A percentile compares a stretch with the other conserved stretches of the same genome.
phyloP scores from a whole-genome alignment of 2,329 filamentous ascomycete species.

The Botrytis fragariae region DNA sequence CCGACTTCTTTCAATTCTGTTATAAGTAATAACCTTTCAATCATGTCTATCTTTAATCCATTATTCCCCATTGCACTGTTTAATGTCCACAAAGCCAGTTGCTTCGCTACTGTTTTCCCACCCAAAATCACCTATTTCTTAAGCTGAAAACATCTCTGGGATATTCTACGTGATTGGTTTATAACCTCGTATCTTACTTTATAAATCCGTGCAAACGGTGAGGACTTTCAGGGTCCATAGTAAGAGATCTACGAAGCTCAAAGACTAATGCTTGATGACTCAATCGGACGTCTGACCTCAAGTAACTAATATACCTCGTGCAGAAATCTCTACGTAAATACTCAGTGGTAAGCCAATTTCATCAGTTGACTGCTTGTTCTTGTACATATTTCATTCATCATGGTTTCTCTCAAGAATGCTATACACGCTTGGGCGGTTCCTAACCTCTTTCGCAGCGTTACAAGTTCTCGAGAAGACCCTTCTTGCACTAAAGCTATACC shows the following conservation, averaged over 20 bases:
- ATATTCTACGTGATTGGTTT: not conserved
- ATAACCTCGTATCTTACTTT: not conserved
- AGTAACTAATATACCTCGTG: not conserved
- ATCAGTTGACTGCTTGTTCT: not conserved
- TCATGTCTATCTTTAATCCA: not conserved
- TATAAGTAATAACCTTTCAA: not conserved
- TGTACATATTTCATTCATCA: not conserved
- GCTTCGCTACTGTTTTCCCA: not conserved
- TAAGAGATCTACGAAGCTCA: not conserved
- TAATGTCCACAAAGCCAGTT: not conserved
- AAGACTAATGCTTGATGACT: not conserved
- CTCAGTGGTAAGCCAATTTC: not conserved
- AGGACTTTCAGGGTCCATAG: not conserved
- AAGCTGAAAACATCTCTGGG: not conserved
- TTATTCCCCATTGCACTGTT: not conserved
- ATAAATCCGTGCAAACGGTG: not conserved
- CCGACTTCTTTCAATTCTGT: not conserved
- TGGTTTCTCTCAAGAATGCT: conserved; percentile 4
- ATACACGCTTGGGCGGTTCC: not conserved
- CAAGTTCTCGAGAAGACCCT: not conserved
- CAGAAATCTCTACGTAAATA: not conserved
- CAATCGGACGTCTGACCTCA: not conserved
- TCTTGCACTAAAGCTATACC: conserved; percentile 8
- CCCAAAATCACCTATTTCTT: not conserved
- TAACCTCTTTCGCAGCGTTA: not conserved